A percentile compares a stretch with the other conserved stretches of the same genome.
Evolutionary conservation across 1,139 yeast genomes (phyloP).

Genomic region (Sugiyamaella castrensis): DNA sequence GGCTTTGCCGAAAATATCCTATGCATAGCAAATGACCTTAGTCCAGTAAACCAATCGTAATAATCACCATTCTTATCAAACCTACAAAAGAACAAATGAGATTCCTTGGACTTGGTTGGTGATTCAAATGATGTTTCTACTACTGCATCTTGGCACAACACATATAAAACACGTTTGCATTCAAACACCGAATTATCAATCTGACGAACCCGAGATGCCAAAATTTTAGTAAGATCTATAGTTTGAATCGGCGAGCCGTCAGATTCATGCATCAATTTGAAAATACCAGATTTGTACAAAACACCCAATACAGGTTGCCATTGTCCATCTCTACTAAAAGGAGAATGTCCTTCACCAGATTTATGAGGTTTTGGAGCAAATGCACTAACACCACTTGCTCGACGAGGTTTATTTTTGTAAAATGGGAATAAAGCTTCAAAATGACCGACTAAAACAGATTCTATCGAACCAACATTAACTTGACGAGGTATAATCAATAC

Average conservation of each 20-base stretch:
- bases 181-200: slow-evolving; percentile 68
- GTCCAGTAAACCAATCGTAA: slow-evolving; percentile 80
- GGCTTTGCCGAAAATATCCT: slow-evolving; percentile 45
- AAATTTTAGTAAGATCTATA: slow-evolving; percentile 53
- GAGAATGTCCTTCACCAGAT: slow-evolving; percentile 5
- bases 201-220: slow-evolving; percentile 65
- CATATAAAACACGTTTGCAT: slow-evolving; percentile 47
- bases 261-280: slow-evolving; percentile 60
- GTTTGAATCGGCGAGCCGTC: slow-evolving; percentile 68
- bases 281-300: slow-evolving; percentile 60
- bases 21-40: slow-evolving; percentile 63
- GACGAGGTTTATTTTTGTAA: slow-evolving; percentile 9
- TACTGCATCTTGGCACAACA: slow-evolving; percentile 18
- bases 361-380: slow-evolving; percentile 10
- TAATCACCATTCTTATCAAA: slow-evolving; percentile 70
- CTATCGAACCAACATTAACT: slow-evolving; percentile 3
- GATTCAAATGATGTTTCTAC: slow-evolving; percentile 13
- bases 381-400: slow-evolving; percentile 7
- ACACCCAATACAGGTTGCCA: slow-evolving; percentile 82
- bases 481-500: slow-evolving; percentile 23
- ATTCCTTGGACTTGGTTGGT: slow-evolving; percentile 15
- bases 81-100: slow-evolving; percentile 40
- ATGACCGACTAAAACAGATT: slow-evolving; percentile 29
- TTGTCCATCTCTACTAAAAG: slow-evolving; percentile 12
- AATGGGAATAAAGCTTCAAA: slow-evolving; percentile 32